Conservation (phyloP, 306 rosid genomes). For the Trifolium pratense region DNA sequence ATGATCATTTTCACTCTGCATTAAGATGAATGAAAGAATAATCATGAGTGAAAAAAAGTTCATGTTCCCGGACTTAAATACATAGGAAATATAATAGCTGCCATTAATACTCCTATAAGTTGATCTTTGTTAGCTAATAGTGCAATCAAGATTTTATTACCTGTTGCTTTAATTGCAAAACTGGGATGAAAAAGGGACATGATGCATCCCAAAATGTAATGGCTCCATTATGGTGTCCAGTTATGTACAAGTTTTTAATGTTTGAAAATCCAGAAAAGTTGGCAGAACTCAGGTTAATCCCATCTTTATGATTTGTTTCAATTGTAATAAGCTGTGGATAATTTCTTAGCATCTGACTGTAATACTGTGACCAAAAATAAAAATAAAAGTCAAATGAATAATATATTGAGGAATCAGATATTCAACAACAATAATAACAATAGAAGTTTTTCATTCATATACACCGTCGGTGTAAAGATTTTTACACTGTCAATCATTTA, state of each 20-base stretch:
- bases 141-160: slow-evolving; percentile 36
- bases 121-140: no score
- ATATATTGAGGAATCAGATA: neutral
- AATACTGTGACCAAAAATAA: slow-evolving; percentile 59
- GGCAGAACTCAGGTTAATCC: slow-evolving; percentile 48
- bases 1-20: slow-evolving; percentile 82
- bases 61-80: neutral
- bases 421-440: no score
- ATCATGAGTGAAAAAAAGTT: neutral
- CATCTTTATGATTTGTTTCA: slow-evolving; percentile 67
- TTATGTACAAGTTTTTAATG: slow-evolving; percentile 71
- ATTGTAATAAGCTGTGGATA: slow-evolving; percentile 65
- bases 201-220: slow-evolving; percentile 86
- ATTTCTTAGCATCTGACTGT: slow-evolving; percentile 54
- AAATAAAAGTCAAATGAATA: slow-evolving; percentile 31
- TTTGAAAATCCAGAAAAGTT: slow-evolving; percentile 75
- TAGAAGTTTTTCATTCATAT: no score
- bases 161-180: slow-evolving; percentile 80
- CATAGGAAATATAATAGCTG: no score
- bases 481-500: neutral
- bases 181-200: slow-evolving; percentile 67
- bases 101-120: no score
- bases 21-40: slow-evolving; percentile 21
- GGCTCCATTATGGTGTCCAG: slow-evolving; percentile 84
- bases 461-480: no score